phyloP scores from a whole-genome alignment of 805 yeast species.

The Starmera amethionina region DNA sequence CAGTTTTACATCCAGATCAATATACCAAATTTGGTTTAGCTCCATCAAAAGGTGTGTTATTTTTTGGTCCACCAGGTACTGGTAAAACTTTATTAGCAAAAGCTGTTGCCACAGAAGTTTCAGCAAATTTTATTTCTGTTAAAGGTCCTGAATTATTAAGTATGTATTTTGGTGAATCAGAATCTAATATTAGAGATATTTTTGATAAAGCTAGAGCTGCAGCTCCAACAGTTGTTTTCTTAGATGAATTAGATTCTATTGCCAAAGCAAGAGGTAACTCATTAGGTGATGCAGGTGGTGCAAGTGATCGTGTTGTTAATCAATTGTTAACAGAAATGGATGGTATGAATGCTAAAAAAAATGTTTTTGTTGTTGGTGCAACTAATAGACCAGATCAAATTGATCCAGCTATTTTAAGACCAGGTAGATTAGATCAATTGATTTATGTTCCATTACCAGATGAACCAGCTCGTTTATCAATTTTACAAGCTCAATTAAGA shows the following conservation, averaged over 20 bases:
- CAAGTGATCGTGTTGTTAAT: constrained; percentile 92
- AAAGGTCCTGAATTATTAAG: constrained; percentile 95
- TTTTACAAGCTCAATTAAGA: constrained; percentile 91
- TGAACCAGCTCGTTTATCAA: constrained; percentile 86
- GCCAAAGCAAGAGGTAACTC: constrained; percentile 95
- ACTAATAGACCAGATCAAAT: constrained; percentile 99
- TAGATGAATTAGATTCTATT: constrained; percentile 96
- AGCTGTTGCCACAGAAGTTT: constrained; percentile 98
- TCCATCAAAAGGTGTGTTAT: constrained; percentile 96
- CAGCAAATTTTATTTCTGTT: constrained; percentile 95
- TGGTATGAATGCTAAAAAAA: constrained; percentile 99
- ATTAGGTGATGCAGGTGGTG: constrained; percentile 92
- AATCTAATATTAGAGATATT: constrained; percentile 93
- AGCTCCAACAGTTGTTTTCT: constrained; percentile 97
- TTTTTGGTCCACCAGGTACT: constrained; percentile 99
- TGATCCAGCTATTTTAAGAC: constrained; percentile 97
- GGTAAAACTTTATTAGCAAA: constrained; percentile 98
- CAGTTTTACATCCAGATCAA: constrained; percentile 97
- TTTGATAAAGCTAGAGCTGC: constrained; percentile 99
- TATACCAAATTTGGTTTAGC: constrained; percentile 96
- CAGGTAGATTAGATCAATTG: constrained; percentile 97
- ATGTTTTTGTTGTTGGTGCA: constrained; percentile 98
- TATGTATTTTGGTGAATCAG: constrained; percentile 99
- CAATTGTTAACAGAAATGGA: constrained; percentile 97
- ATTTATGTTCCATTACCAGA: constrained; percentile 98